Evolutionary conservation across 2,329 filamentous ascomycete genomes (phyloP), one percentile per base, ranked within the genome.

Genomic region (Rosellinia necatrix): DNA sequence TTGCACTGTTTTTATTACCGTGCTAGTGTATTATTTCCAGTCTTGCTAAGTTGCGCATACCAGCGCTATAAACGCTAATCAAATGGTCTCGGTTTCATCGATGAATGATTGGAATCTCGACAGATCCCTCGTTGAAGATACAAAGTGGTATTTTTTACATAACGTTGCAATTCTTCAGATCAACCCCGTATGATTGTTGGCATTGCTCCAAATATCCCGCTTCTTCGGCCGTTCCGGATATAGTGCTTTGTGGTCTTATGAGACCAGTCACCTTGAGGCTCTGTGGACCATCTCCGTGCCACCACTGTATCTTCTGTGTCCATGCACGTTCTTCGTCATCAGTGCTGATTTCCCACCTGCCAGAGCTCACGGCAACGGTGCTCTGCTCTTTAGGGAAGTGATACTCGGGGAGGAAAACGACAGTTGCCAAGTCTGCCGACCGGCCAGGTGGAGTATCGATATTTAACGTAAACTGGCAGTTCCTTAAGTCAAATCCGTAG

Each of bases 251-350:
- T 63, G 79, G 87, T 65, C 88, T 82, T 65, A 89, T 85, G 17
- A 90, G 75, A 0, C 94, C 94, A 17, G 82, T 86, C 7, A 97
- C 81, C 59, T 82, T 89, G 51, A 99, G 79, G 43, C 77, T 86
- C 74, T 97, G 93, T 64, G 92, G 85, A 2, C 93, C 94, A 53
- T 88, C 87, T 1, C 84, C 85, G 74, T 99, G 92, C 92, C 93
- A 97, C 94, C 94, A 99, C 65, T 84, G 85, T 61, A 99, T 75
- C 61, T 83, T 83, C 75, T 97, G 93, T 58, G 91, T 78, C 64
- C 85, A 76, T 4, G 84, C 85, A 0, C 84, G 85, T 59, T 89
- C 84, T 7, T 85, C 81, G 53, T 92, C 88, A 58, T 92, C 87
- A 4, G 78, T 82, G 63, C 85, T 86, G 58, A 97, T 91, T 64